Conservation (phyloP, 2,329 filamentous ascomycete species). For the Daldinia sp. region DNA sequence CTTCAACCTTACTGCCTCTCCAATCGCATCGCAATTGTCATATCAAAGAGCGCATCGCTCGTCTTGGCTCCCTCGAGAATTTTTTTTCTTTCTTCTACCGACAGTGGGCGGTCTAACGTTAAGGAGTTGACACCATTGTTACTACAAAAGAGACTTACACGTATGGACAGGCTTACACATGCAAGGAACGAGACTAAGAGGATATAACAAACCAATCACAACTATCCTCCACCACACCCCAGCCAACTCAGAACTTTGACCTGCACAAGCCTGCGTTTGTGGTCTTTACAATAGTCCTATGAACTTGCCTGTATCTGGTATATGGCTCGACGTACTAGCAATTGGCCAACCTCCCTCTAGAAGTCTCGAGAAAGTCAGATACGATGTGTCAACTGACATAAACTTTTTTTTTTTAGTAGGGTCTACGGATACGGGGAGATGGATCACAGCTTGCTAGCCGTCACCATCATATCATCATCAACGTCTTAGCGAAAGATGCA, state of each 20-base stretch:
- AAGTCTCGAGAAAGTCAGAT: not conserved
- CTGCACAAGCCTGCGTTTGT: not conserved
- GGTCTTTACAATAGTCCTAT: too few relatives aligned
- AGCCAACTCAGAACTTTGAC: not conserved
- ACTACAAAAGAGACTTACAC: conserved; percentile 18
- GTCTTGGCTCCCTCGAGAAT: not conserved
- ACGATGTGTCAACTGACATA: not conserved
- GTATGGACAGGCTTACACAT: conserved; percentile 21
- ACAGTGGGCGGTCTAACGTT: conserved; percentile 16
- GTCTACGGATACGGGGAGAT: not conserved
- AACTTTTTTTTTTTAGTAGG: not conserved
- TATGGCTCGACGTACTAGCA: not conserved
- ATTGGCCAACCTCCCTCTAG: not conserved
- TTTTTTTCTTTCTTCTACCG: conserved; percentile 3
- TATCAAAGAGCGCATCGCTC: conserved; percentile 12
- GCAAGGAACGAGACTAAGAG: conserved; percentile 34
- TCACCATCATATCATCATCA: conserved; percentile 14
- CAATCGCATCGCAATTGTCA: conserved; percentile 18
- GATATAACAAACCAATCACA: conserved; percentile 22
- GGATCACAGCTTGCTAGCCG: not conserved
- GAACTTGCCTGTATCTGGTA: too few relatives aligned
- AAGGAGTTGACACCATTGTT: conserved; percentile 17
- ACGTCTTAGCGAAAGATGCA: not conserved
- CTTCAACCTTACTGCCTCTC: conserved; percentile 16
- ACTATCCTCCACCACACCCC: conserved; percentile 6